Evolutionary conservation across 306 rosid species (phyloP).

Genomic region (Nissolia schottii): DNA sequence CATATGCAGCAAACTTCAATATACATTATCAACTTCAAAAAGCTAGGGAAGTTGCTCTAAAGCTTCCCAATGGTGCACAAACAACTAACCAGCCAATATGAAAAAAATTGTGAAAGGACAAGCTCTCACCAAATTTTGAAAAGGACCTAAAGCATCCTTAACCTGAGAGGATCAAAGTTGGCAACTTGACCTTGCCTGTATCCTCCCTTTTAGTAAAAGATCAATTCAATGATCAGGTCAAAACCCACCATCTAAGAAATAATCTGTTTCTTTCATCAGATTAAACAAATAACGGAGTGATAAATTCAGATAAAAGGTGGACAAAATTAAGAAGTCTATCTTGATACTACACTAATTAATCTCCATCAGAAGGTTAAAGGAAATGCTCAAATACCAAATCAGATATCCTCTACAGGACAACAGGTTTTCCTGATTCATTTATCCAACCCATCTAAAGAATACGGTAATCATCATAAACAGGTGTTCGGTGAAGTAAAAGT

Average conservation of each 20-base stretch:
- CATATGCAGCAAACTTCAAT: background rate
- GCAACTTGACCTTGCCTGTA: constrained; percentile 1
- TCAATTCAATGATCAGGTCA: background rate
- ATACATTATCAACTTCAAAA: background rate
- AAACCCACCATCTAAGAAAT: background rate
- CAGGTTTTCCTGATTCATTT: background rate
- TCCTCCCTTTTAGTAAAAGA: background rate
- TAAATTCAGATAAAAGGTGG: background rate
- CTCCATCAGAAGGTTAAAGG: background rate
- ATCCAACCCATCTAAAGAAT: background rate
- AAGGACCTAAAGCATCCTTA: background rate
- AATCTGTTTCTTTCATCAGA: background rate
- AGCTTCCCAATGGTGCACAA: background rate
- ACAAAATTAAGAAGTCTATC: background rate
- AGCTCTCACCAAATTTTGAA: background rate
- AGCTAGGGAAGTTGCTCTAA: background rate
- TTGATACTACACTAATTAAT: background rate
- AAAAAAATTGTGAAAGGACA: background rate
- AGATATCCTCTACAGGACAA: background rate
- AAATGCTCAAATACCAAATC: background rate
- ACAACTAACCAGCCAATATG: background rate
- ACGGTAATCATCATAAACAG: background rate
- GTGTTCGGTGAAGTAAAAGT: constrained; percentile 3
- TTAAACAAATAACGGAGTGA: background rate
- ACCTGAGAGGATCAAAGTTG: background rate